phyloP scores from a whole-genome alignment of 768 basidiomycete species.

The Mycena galericulata region DNA sequence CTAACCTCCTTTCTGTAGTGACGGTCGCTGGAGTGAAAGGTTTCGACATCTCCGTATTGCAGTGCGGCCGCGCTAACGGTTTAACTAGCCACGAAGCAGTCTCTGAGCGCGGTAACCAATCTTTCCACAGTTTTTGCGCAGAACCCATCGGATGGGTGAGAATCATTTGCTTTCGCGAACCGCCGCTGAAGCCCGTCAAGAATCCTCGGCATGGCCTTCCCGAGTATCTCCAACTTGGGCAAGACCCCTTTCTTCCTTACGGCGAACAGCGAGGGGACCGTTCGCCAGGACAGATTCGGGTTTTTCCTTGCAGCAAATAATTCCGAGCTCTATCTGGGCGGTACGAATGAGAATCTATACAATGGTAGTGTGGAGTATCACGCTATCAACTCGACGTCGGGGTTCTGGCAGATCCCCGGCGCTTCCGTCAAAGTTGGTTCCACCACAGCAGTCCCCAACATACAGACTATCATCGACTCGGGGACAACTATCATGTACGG shows the following conservation, averaged over 20 bases:
- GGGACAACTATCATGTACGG: constrained; percentile 53
- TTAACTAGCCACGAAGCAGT: constrained; percentile 27
- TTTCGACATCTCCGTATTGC: not conserved
- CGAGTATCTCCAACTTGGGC: constrained; percentile 44
- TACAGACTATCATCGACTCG: constrained; percentile 48
- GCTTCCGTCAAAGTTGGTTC: constrained; percentile 32
- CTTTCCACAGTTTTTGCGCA: constrained; percentile 43
- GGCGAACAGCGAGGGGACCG: constrained; percentile 47
- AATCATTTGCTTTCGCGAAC: constrained; percentile 32
- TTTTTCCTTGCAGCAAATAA: constrained; percentile 56
- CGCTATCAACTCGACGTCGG: constrained; percentile 36
- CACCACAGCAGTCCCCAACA: not conserved
- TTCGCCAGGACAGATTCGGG: constrained; percentile 52
- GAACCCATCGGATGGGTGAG: constrained; percentile 30
- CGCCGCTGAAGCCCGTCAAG: constrained; percentile 31
- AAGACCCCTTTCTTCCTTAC: constrained; percentile 55
- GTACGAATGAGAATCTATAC: constrained; percentile 57
- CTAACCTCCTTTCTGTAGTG: constrained; percentile 1
- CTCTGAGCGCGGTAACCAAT: constrained; percentile 49
- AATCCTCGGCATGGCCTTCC: constrained; percentile 52
- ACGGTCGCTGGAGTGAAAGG: constrained; percentile 28
- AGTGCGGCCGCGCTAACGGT: not conserved
- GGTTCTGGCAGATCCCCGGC: constrained; percentile 42
- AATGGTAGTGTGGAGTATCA: constrained; percentile 53
- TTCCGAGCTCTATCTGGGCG: constrained; percentile 65